Evolutionary conservation across 139 green algal genomes (phyloP), one percentile per base, ranked within the genome.

Genomic region (Spirogloea muscicola): DNA sequence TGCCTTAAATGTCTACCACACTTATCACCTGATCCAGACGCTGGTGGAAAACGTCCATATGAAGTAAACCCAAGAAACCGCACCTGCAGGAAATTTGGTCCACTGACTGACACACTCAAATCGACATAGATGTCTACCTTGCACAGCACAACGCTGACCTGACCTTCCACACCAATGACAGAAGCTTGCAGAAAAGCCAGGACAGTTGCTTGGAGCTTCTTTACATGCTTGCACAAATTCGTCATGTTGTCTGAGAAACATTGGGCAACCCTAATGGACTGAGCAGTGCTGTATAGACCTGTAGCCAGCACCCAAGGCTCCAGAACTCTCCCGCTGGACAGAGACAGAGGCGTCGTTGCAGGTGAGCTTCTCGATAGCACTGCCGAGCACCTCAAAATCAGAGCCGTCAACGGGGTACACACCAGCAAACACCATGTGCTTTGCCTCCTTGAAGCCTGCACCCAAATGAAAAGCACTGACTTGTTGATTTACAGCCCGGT

Each of bases 11-110:
- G n/a, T n/a, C n/a, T n/a, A n/a, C n/a, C n/a, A n/a, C n/a, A n/a
- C n/a, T n/a, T 51, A 13, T 16, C 10, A 73, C 64, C 64, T 77
- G 68, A 6, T 82, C 68, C 37, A 82, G 39, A 2, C 81, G 69
- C 65, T 86, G 88, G 29, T 89, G 86, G 74, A 97, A 96, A 6
- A 98, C 91, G 58, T 98, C 91, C 82, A 95, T 89, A 86, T 97
- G 93, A 18, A 97, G 85, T 58, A 94, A 80, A 9, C 92, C 92
- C 57, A 96, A 82, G 68, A 97, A 96, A 27, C 92, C 87, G 34
- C 74, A 82, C 44, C 69, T 77, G 69, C n/a, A n/a, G n/a, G n/a
- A n/a, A n/a, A n/a, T n/a, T 25, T 39, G 16, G 44, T 52, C 44
- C 44, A 16, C 44, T n/a, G n/a, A n/a, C n/a, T n/a, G n/a, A n/a